Percentiles rank a stretch among this genome's conserved stretches.
Conservation (phyloP, 2,329 filamentous ascomycete species). For the Chaetomium olivaceum region DNA sequence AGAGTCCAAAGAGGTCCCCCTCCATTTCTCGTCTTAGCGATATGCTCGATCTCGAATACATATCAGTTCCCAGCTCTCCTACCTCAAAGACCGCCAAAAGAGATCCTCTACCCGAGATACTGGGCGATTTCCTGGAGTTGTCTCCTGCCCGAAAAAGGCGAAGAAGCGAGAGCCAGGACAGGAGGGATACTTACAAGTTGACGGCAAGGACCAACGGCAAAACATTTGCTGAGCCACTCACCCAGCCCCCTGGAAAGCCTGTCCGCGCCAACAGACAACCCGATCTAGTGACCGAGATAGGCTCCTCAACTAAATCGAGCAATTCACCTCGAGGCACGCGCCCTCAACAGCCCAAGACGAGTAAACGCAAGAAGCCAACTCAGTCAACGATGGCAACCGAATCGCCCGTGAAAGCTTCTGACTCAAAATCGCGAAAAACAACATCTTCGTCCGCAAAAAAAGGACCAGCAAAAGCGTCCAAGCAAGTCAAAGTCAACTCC, state of each 20-base stretch:
- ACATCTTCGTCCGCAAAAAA: not conserved
- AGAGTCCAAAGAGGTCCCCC: conserved; percentile 5
- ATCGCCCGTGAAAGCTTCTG: not conserved
- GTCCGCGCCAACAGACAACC: no score
- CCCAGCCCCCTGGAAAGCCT: not conserved
- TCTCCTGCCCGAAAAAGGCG: not conserved
- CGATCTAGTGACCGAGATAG: not conserved
- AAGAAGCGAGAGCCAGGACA: not conserved
- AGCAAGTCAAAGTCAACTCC: not conserved
- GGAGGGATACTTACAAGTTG: not conserved
- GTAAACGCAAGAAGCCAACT: not conserved
- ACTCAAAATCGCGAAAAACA: not conserved
- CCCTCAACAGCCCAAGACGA: not conserved
- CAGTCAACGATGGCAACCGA: not conserved
- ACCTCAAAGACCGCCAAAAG: not conserved
- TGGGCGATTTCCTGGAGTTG: conserved; percentile 2
- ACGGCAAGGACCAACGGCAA: not conserved
- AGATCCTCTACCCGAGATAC: conserved; percentile 12
- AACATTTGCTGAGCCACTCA: not conserved
- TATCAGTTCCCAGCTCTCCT: not conserved
- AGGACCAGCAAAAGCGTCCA: not conserved
- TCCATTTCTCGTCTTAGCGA: conserved; percentile 11
- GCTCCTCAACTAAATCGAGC: not conserved
- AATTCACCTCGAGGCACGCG: not conserved
- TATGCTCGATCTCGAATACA: conserved; percentile 19